Base-by-base conservation (phyloP, 192 early-diverging fungal species). In the Radiomyces spectabilis region DNA sequence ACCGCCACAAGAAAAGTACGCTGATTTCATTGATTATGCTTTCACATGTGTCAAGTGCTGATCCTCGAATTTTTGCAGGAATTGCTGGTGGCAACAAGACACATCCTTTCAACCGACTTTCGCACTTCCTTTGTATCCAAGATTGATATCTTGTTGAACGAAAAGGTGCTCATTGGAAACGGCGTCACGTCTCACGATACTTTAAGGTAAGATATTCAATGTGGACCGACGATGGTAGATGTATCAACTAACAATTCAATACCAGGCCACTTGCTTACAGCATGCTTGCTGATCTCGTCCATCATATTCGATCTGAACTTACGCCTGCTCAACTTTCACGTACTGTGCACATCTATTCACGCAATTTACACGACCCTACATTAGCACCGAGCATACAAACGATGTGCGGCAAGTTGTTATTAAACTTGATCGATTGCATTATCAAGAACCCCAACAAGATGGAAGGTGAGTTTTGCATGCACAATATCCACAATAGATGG, bases 231-330 rank as follows among this genome's bases (percentile, higher is more conserved):
- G 26, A 37, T 12, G 25, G 4, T 27, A 32, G 27, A 29, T 40
- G 19, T 13, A 1, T 1, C 35, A 9, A 12, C 8, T 38, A 38
- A 18, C 7, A 3, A n/a, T 7, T 38, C 1, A 13, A n/a, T 31
- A 32, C 16, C 59, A 85, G 91, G 52, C 91, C 93, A 3, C 71
- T 95, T 43, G 94, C 93, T 1, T 93, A 96, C 64, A 93, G 88
- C 59, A 91, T 97, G 72, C 77, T 99, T 7, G 92, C 93, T 0
- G 97, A 99, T 67, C 70, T 99, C 43, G 86, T 99, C 49, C 94
- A 97, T 63, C 89, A 95, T 72, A 87, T 98, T 38, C 87, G 97
- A 18, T 73, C 76, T 6, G 89, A 94, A 43, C 77, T 98, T 5
- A 84, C 85, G 3, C 79, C 84, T 3, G 53, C 60, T 5, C 97